Evolutionary conservation across 2,329 filamentous ascomycete species (phyloP), one percentile per base, ranked within the genome.

Genomic region (Cadophora malorum): DNA sequence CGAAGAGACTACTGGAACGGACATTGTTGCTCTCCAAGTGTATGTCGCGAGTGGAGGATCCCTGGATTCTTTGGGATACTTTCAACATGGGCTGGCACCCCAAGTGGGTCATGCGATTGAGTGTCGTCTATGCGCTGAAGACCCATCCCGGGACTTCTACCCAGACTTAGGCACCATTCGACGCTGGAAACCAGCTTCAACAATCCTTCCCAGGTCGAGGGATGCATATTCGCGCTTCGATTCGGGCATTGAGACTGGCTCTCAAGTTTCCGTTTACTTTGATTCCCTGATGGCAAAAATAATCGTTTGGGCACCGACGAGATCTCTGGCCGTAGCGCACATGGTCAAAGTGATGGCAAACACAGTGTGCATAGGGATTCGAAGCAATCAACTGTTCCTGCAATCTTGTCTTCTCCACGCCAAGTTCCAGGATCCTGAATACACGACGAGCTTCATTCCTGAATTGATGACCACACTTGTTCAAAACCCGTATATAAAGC

Each of bases 101-200:
- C 79, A 79, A 38, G 66, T 69, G 1, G 81, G 80, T 4, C 79
- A 81, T 67, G 78, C 80, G 0, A 82, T 82, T 31, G 80, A 82
- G 70, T 79, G 78, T 45, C 41, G 41, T 6, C 41, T 45, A 5
- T 45, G 41, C 6, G 41, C 41, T 19, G 41, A 45, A 45, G 41
- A 45, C 41, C 41, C 41, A 5, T 45, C 12, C 14, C 41, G 41
- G 10, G 41, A 45, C 14, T 45, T 45, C 16, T 45, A 45, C 6
- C 41, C 41, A 45, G 41, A 45, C 41, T 45, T 19, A 45, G 41
- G 41, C 41, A 45, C 16, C 41, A 45, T 45, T 14, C 41, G 41
- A 14, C 41, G 41, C 2, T 45, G 41, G 41, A 45, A 6, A 2
- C 41, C 41, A 45, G 41, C 41, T 16, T 45, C 41, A 16, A 2